Evolutionary conservation across 352 stramenopile genomes (phyloP), one percentile per base, ranked within the genome.

Genomic region (Hyaloperonospora brassicae): DNA sequence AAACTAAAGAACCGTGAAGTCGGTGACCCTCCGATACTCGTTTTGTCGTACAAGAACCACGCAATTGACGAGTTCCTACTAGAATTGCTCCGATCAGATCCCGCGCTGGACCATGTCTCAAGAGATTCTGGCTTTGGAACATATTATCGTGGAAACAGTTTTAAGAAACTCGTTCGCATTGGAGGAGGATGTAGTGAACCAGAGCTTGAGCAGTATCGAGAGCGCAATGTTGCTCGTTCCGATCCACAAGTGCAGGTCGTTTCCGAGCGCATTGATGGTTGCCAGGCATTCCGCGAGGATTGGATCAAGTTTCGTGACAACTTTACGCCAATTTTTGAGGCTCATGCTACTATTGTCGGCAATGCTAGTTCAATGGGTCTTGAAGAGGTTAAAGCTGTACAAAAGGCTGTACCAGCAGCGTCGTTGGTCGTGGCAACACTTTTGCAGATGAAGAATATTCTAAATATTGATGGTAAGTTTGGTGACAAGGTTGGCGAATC

Each of bases 21-120:
- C 22, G 81, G 78, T 0, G 67, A 83, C 17, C 81, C 79, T 11
- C 83, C 83, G 7, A 93, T 93, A 40, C 59, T 95, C 23, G 78
- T 93, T 14, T 54, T 95, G 6, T 90, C 74, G 23, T 95, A 95
- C 70, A 94, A 93, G 56, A 95, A 94, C 57, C 83, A 95, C 55
- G 83, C 83, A 23, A 89, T 89, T 35, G 86, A 95, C 57, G 84
- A 93, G 42, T 93, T 95, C 56, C 38, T 93, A 23, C 35, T 82
- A 21, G 86, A 95, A 46, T 63, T 95, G 24, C 55, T 93, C 5
- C 78, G 75, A 31, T 68, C 70, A 0, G 75, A 88, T 34, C 58
- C 61, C 27, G 60, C 61, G 1, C 49, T 84, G 30, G 47, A 64
- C 2, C 59, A 81, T 38, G 47, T 12, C 2, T 34, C 52, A 27